phyloP scores from a whole-genome alignment of 2,329 filamentous ascomycete genomes.

The Anthostomella pinea region DNA sequence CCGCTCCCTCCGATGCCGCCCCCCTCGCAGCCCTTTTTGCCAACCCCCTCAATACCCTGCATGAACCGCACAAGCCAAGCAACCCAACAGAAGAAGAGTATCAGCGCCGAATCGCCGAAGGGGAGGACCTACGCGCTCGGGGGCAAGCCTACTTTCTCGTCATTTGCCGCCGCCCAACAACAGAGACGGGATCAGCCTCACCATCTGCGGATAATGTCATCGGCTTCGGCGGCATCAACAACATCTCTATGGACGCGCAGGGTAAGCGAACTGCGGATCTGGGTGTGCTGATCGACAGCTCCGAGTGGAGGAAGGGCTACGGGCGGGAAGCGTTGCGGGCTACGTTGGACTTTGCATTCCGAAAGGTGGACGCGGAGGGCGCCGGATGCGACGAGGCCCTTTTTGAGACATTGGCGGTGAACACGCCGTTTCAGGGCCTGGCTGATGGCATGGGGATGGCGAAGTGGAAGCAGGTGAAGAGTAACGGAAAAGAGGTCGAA shows the following conservation, averaged over 20 bases:
- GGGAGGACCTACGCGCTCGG: not conserved
- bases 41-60: not conserved
- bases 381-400: not conserved
- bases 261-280: not conserved
- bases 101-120: not conserved
- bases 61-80: slow-evolving; percentile 1
- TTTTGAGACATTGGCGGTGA: slow-evolving; percentile 1
- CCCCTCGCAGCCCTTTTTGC: not conserved
- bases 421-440: not conserved
- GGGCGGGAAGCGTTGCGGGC: not conserved
- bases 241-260: not conserved
- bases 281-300: not conserved
- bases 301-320: not conserved
- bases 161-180: not conserved
- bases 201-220: not conserved
- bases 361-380: not conserved
- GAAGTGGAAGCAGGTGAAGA: slow-evolving; percentile 1
- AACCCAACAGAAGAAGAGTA: not conserved
- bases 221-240: slow-evolving; percentile 1
- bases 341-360: not conserved
- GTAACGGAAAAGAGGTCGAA: not conserved
- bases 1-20: not conserved
- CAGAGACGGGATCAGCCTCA: not conserved
- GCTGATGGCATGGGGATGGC: not conserved
- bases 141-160: slow-evolving; percentile 1